A percentile compares a stretch with the other conserved stretches of the same genome.
Conservation (phyloP, 2,329 filamentous ascomycete genomes). For the Hypoxylon sp. region DNA sequence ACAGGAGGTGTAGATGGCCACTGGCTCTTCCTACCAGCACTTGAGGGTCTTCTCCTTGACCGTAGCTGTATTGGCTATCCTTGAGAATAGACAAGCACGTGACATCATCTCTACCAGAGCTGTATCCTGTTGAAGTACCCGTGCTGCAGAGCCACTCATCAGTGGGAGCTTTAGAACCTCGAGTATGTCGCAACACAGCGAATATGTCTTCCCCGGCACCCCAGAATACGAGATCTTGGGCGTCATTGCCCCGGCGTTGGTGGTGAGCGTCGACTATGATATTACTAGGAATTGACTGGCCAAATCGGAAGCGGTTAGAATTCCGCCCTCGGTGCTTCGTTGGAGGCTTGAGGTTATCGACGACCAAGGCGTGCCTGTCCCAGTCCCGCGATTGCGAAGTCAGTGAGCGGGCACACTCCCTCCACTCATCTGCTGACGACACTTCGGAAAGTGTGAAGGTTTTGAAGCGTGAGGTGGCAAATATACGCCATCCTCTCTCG, state of each 20-base stretch:
- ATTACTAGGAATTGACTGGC: constrained; percentile 58
- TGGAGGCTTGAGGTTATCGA: constrained; percentile 52
- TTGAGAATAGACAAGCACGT: constrained; percentile 61
- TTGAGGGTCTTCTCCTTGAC: constrained; percentile 44
- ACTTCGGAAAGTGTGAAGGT: constrained; percentile 53
- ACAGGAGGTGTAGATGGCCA: constrained; percentile 62
- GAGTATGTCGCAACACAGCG: constrained; percentile 55
- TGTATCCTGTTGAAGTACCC: constrained; percentile 57
- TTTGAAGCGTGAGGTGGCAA: constrained; percentile 60
- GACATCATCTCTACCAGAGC: constrained; percentile 62
- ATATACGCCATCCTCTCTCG: constrained; percentile 63
- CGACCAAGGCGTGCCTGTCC: constrained; percentile 61
- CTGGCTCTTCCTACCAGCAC: constrained; percentile 64
- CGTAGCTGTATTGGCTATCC: constrained; percentile 34
- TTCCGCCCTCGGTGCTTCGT: constrained; percentile 23
- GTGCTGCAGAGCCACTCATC: constrained; percentile 56
- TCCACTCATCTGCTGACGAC: constrained; percentile 47
- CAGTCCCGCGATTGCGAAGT: constrained; percentile 66
- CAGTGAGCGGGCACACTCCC: constrained; percentile 57
- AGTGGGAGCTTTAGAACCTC: constrained; percentile 28
- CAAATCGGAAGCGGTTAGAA: constrained; percentile 16
- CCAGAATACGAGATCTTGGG: constrained; percentile 62
- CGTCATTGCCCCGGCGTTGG: constrained; percentile 49
- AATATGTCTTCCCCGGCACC: constrained; percentile 66
- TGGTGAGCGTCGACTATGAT: constrained; percentile 62